Evolutionary conservation across 2,329 filamentous ascomycete genomes (phyloP).

Genomic region (Leptographium procerum): DNA sequence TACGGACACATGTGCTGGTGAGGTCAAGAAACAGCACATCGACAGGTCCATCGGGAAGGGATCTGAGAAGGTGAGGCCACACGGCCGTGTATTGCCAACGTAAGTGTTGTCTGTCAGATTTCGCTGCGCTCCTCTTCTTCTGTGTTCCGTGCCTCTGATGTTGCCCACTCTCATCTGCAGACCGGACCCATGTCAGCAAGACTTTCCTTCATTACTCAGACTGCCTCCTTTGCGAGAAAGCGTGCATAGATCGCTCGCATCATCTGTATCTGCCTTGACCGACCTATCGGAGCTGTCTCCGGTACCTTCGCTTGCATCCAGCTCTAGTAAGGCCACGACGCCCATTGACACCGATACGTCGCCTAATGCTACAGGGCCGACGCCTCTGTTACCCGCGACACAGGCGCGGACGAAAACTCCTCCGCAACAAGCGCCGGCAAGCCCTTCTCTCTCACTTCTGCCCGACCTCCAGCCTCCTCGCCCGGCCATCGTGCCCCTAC

Average conservation of each 20-base stretch:
- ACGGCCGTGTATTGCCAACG: not conserved
- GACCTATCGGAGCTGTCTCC: slow-evolving; percentile 47
- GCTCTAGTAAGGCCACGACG: slow-evolving; percentile 54
- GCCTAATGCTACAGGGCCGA: not conserved
- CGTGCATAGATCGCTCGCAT: slow-evolving; percentile 31
- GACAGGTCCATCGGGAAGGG: not conserved
- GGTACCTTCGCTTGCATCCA: slow-evolving; percentile 29
- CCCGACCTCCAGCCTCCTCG: not conserved
- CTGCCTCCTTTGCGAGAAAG: slow-evolving; percentile 7
- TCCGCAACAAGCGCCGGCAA: not conserved
- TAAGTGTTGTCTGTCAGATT: not conserved
- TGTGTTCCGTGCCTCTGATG: not conserved
- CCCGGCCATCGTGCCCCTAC: not conserved
- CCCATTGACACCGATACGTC: slow-evolving; percentile 34
- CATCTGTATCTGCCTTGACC: slow-evolving; percentile 40
- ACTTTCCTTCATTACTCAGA: not conserved
- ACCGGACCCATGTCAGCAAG: not conserved
- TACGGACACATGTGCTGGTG: not conserved
- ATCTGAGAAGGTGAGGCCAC: not conserved
- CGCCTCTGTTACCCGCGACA: not conserved
- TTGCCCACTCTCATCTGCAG: not conserved
- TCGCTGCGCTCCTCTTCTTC: not conserved
- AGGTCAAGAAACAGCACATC: not conserved
- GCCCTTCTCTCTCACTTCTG: not conserved
- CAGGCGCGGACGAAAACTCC: not conserved